phyloP scores from a whole-genome alignment of 1,284 basidiomycete genomes.

The Pholiota adiposa region DNA sequence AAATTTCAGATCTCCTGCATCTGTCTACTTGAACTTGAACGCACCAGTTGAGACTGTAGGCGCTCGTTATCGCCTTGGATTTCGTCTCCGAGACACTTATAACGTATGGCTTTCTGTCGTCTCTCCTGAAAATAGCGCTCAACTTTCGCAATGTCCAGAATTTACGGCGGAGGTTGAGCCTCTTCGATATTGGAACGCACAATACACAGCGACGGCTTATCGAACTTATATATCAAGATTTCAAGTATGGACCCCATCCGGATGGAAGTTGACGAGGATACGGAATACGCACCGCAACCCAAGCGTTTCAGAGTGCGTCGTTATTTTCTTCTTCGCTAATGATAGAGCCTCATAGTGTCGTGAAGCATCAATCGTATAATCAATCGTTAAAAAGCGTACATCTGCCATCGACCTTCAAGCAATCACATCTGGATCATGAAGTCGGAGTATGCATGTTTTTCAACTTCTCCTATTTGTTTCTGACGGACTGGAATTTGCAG shows the following conservation, averaged over 20 bases:
- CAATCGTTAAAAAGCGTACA: slow-evolving; percentile 72
- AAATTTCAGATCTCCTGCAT: slow-evolving; percentile 15
- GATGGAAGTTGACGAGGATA: slow-evolving; percentile 20
- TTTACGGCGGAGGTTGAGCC: not conserved
- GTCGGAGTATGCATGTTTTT: slow-evolving; percentile 50
- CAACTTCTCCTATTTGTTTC: slow-evolving; percentile 4
- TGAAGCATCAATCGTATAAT: slow-evolving; percentile 75
- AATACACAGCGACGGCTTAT: not conserved
- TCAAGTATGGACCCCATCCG: slow-evolving; percentile 1
- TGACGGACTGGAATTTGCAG: slow-evolving; percentile 38
- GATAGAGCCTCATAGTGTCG: too few species aligned
- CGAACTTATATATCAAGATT: not conserved
- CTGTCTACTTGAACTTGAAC: not conserved
- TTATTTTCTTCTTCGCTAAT: not conserved
- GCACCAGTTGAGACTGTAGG: not conserved
- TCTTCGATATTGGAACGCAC: not conserved
- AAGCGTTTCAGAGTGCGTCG: slow-evolving; percentile 22
- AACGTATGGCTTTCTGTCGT: too few species aligned
- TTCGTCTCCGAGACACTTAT: not conserved
- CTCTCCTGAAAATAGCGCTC: not conserved
- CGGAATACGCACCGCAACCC: slow-evolving; percentile 11
- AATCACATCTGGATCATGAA: slow-evolving; percentile 62
- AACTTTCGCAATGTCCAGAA: not conserved
- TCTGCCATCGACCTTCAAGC: slow-evolving; percentile 64
- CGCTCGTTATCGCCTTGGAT: not conserved